A percentile compares a stretch with the other conserved stretches of the same genome.
phyloP scores from a whole-genome alignment of 441 rosid species.

The Manihot esculenta region DNA sequence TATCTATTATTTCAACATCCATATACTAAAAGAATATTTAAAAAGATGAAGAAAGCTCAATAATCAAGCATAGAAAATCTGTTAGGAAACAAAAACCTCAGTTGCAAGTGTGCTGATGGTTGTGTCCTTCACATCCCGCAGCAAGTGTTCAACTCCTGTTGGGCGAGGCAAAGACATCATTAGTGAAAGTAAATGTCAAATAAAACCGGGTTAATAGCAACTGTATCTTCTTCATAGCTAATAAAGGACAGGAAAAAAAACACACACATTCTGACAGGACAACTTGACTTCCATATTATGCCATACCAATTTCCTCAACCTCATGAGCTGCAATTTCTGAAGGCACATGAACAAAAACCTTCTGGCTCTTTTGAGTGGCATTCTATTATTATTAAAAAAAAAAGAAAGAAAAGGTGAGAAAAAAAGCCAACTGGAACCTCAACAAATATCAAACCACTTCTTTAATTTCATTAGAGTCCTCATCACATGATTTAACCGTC shows the following conservation, averaged over 20 bases:
- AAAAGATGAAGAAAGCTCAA: background rate
- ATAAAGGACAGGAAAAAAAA: background rate
- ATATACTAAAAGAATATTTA: background rate
- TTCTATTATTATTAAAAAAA: slow-evolving; percentile 37
- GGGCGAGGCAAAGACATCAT: background rate
- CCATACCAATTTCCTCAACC: slow-evolving; percentile 69
- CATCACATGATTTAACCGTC: background rate
- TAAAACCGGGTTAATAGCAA: background rate
- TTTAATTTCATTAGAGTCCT: background rate
- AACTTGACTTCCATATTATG: slow-evolving; percentile 4
- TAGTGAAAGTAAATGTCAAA: background rate
- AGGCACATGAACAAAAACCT: slow-evolving; percentile 69
- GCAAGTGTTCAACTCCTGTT: slow-evolving; percentile 66
- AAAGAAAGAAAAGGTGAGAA: background rate
- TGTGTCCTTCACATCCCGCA: slow-evolving; percentile 69
- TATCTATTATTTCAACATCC: background rate
- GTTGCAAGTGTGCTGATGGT: slow-evolving; percentile 33
- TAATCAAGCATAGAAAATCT: background rate
- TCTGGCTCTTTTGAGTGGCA: slow-evolving; percentile 83
- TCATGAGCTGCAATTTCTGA: slow-evolving; percentile 78
- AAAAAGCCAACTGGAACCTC: background rate
- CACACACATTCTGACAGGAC: background rate
- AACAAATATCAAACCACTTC: background rate
- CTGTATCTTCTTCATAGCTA: background rate
- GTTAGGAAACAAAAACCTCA: slow-evolving; percentile 2